Conservation (phyloP, 306 rosid species). For the Castanopsis chinensis region DNA sequence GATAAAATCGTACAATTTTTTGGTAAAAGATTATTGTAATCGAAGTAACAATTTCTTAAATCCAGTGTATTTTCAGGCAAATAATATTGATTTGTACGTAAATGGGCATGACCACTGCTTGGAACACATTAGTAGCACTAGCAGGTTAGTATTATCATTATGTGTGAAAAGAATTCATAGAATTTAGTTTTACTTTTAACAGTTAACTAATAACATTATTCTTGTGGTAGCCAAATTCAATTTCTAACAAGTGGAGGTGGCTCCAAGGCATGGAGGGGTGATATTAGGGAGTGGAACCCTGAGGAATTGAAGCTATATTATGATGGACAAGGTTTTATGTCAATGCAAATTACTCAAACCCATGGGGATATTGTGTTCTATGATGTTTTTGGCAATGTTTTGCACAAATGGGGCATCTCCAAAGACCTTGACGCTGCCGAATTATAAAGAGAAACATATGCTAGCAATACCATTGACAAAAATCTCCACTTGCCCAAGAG, state of each 20-base stretch:
- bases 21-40: neutral
- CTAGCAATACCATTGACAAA: neutral
- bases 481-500: no score
- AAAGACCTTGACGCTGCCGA: slow-evolving; percentile 22
- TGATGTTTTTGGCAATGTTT: slow-evolving; percentile 55
- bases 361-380: slow-evolving; percentile 48
- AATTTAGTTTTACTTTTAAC: neutral
- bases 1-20: no score
- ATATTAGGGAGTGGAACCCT: slow-evolving; percentile 24
- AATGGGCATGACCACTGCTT: slow-evolving; percentile 94
- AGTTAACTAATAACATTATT: neutral
- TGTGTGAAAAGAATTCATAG: neutral
- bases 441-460: neutral
- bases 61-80: slow-evolving; percentile 33
- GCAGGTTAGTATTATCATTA: slow-evolving; percentile 38
- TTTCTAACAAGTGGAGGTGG: slow-evolving; percentile 87
- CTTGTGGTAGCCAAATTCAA: slow-evolving; percentile 50
- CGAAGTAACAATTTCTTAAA: slow-evolving; percentile 7
- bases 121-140: slow-evolving; percentile 55
- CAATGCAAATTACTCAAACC: slow-evolving; percentile 47
- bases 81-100: slow-evolving; percentile 62
- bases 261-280: slow-evolving; percentile 82
- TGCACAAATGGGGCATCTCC: slow-evolving; percentile 57
- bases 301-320: slow-evolving; percentile 58
- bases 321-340: slow-evolving; percentile 92